phyloP scores from a whole-genome alignment of 1,139 yeast species.

The Spencermartinsiella ligniputridi region DNA sequence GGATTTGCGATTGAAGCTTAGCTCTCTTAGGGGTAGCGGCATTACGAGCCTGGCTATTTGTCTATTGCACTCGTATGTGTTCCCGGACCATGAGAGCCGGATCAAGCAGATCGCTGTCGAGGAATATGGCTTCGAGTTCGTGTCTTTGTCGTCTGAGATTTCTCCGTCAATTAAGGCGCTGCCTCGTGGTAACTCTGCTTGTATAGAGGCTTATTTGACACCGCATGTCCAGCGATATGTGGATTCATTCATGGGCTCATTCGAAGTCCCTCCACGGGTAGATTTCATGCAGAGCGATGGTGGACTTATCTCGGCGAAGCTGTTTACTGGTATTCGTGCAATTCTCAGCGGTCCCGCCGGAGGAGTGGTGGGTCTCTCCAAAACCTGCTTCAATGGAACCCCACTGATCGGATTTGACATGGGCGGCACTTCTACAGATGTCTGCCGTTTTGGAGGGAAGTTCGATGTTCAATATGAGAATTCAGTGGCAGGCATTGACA shows the following conservation, averaged over 20 bases:
- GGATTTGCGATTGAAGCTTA: slow-evolving; percentile 37
- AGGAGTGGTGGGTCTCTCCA: slow-evolving; percentile 39
- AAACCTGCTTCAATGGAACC: slow-evolving; percentile 32
- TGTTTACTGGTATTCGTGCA: slow-evolving; percentile 36
- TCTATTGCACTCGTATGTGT: slow-evolving; percentile 54
- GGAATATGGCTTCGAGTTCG: slow-evolving; percentile 44
- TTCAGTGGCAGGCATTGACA: slow-evolving; percentile 50
- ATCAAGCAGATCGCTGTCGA: slow-evolving; percentile 46
- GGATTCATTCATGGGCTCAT: slow-evolving; percentile 34
- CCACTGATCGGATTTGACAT: slow-evolving; percentile 51
- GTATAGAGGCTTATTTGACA: slow-evolving; percentile 57
- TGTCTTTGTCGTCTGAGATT: slow-evolving; percentile 49
- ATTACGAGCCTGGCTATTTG: slow-evolving; percentile 53
- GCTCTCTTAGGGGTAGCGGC: slow-evolving; percentile 39
- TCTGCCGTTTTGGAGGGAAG: slow-evolving; percentile 45
- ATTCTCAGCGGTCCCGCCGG: slow-evolving; percentile 42
- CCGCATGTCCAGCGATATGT: slow-evolving; percentile 53
- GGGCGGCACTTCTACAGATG: slow-evolving; percentile 62
- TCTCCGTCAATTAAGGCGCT: slow-evolving; percentile 55
- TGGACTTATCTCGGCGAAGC: slow-evolving; percentile 33
- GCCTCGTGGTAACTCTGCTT: slow-evolving; percentile 53
- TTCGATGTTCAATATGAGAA: slow-evolving; percentile 52
- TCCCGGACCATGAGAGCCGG: slow-evolving; percentile 46
- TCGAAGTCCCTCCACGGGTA: slow-evolving; percentile 17
- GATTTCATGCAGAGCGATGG: slow-evolving; percentile 42